phyloP scores from a whole-genome alignment of 2,329 filamentous ascomycete species.

The Macrophomina tecta region DNA sequence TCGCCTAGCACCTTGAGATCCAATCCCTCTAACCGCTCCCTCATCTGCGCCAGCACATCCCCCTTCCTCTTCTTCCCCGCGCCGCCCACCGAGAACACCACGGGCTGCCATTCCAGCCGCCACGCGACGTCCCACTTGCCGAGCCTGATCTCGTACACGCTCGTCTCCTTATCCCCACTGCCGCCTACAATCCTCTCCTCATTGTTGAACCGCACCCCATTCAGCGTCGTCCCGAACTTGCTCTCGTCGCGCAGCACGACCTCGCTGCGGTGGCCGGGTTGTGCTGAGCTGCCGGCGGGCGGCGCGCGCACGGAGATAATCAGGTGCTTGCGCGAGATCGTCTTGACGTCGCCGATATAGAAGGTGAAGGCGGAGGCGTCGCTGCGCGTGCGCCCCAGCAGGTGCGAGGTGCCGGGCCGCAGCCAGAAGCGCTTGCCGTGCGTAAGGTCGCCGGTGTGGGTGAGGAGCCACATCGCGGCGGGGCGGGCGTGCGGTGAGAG shows the following conservation, averaged over 20 bases:
- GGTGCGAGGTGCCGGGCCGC: slow-evolving; percentile 80
- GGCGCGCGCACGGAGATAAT: slow-evolving; percentile 74
- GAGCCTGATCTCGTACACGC: slow-evolving; percentile 71
- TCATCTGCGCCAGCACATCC: slow-evolving; percentile 53
- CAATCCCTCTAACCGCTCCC: slow-evolving; percentile 74
- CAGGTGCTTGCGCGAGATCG: slow-evolving; percentile 88
- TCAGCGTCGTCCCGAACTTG: slow-evolving; percentile 80
- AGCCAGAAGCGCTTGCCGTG: slow-evolving; percentile 78
- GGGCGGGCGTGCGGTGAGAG: not conserved
- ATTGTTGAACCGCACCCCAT: slow-evolving; percentile 73
- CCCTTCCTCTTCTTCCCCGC: not conserved
- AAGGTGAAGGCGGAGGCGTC: slow-evolving; percentile 45
- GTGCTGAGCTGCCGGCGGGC: slow-evolving; percentile 37
- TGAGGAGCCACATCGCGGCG: slow-evolving; percentile 58
- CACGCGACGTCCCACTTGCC: slow-evolving; percentile 72
- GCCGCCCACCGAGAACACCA: not conserved
- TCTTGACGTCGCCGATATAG: slow-evolving; percentile 71
- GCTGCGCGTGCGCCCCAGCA: slow-evolving; percentile 78
- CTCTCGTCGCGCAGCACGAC: slow-evolving; percentile 80
- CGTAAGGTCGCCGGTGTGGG: slow-evolving; percentile 62
- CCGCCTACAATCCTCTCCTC: slow-evolving; percentile 40
- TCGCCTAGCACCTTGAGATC: slow-evolving; percentile 85
- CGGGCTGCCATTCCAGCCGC: slow-evolving; percentile 49
- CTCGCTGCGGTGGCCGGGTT: slow-evolving; percentile 65
- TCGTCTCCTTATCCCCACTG: slow-evolving; percentile 55